Percentiles rank a stretch among this genome's conserved stretches.
phyloP scores from a whole-genome alignment of 805 yeast genomes.

The Nakazawaea populi region DNA sequence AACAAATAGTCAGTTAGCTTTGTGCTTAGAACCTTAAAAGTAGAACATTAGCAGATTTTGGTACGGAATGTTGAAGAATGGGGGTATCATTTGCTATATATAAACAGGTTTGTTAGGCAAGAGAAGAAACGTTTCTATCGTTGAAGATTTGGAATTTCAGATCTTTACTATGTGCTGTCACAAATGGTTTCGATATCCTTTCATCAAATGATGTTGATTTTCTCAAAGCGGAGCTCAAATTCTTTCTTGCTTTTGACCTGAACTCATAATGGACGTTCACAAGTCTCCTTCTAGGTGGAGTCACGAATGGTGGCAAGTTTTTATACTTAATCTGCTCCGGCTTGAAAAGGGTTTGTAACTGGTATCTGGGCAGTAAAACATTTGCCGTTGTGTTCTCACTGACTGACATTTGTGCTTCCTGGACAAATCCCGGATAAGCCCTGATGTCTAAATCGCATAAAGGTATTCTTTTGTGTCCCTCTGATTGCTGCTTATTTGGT shows the following conservation, averaged over 20 bases:
- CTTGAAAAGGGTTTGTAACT: conserved; percentile 1
- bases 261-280: neutral
- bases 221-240: neutral
- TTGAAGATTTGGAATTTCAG: conserved; percentile 3
- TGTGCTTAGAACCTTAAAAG: no score
- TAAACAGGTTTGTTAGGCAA: neutral
- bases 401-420: neutral
- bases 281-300: conserved; percentile 8
- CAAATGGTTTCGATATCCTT: conserved; percentile 6
- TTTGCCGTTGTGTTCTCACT: neutral
- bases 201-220: conserved; percentile 5
- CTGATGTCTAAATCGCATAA: conserved; percentile 11
- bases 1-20: no score
- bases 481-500: neutral
- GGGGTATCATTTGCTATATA: neutral
- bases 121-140: neutral
- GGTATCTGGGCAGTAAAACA: conserved; percentile 7
- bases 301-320: conserved; percentile 8
- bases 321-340: conserved; percentile 1
- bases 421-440: conserved; percentile 10
- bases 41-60: no score
- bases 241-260: neutral
- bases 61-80: neutral
- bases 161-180: neutral
- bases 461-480: conserved; percentile 5